Conservation (phyloP, 768 basidiomycete genomes). For the Leccinum truebloodii region DNA sequence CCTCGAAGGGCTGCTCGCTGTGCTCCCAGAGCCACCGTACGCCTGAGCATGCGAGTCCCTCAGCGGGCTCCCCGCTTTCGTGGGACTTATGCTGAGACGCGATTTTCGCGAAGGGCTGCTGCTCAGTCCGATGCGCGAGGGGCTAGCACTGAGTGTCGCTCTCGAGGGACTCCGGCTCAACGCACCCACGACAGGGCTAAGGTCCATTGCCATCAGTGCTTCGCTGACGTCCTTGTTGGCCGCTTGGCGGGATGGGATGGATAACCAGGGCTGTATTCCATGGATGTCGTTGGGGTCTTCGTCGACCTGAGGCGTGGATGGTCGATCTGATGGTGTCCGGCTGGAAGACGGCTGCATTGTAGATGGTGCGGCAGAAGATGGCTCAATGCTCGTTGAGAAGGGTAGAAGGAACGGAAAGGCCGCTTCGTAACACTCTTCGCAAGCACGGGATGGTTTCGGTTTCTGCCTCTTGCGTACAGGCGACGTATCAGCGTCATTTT, state of each 20-base stretch:
- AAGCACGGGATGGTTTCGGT: slow-evolving; percentile 73
- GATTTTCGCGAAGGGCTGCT: slow-evolving; percentile 27
- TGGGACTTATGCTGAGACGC: slow-evolving; percentile 25
- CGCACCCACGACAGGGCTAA: slow-evolving; percentile 11
- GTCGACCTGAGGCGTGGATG: slow-evolving; percentile 23
- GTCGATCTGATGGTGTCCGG: slow-evolving; percentile 14
- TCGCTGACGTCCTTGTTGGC: slow-evolving; percentile 23
- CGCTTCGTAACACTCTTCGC: slow-evolving; percentile 82
- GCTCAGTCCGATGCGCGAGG: slow-evolving; percentile 22
- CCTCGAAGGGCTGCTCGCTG: slow-evolving; percentile 24
- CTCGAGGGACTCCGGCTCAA: slow-evolving; percentile 29
- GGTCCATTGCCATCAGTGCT: slow-evolving; percentile 44
- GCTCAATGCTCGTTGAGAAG: background rate
- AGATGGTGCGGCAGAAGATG: slow-evolving; percentile 7
- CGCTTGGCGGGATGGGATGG: slow-evolving; percentile 27
- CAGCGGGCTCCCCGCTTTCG: slow-evolving; percentile 21
- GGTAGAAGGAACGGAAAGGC: slow-evolving; percentile 63
- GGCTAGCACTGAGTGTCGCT: slow-evolving; percentile 19
- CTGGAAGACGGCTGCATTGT: slow-evolving; percentile 10
- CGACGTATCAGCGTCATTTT: slow-evolving; percentile 38
- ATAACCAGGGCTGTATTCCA: slow-evolving; percentile 32
- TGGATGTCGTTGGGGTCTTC: slow-evolving; percentile 9
- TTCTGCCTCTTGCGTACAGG: slow-evolving; percentile 41
- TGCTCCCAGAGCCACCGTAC: slow-evolving; percentile 11
- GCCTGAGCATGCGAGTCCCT: slow-evolving; percentile 13